phyloP scores from a whole-genome alignment of 352 stramenopile genomes.

The Aphanomyces cochlioides region DNA sequence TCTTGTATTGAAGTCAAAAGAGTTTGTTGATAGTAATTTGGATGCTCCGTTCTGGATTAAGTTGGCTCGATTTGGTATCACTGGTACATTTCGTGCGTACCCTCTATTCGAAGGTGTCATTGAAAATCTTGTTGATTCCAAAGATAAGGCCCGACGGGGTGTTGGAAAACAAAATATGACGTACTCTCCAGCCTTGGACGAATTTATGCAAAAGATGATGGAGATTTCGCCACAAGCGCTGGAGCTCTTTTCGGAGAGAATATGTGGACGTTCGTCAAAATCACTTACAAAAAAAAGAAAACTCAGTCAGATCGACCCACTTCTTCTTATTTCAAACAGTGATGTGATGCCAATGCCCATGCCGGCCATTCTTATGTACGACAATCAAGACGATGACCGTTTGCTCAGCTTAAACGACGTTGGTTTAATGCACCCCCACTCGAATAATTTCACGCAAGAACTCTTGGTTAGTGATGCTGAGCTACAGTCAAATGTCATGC shows the following conservation, averaged over 20 bases:
- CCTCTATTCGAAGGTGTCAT: conserved; percentile 72
- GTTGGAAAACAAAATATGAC: conserved; percentile 85
- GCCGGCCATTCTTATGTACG: conserved; percentile 25
- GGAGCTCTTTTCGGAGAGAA: conserved; percentile 67
- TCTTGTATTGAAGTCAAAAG: conserved; percentile 7
- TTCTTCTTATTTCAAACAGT: neutral
- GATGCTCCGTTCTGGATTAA: conserved; percentile 62
- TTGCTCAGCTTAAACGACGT: conserved; percentile 14
- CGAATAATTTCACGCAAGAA: conserved; percentile 1
- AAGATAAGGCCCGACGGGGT: conserved; percentile 73
- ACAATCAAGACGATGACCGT: conserved; percentile 11
- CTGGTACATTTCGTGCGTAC: conserved; percentile 63
- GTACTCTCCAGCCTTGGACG: conserved; percentile 64
- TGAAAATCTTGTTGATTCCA: conserved; percentile 76
- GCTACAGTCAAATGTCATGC: neutral
- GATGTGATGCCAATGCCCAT: conserved; percentile 13
- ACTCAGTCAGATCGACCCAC: neutral
- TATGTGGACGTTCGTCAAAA: conserved; percentile 65
- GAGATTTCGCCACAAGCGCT: conserved; percentile 68
- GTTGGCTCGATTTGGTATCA: conserved; percentile 67
- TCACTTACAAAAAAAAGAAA: conserved; percentile 48
- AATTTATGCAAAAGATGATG: conserved; percentile 63
- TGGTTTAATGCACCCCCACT: neutral
- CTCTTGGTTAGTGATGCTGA: conserved; percentile 6
- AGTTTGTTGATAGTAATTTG: conserved; percentile 36